Evolutionary conservation across 2,329 filamentous ascomycete species (phyloP).

Genomic region (Curvularia eragrostidis): DNA sequence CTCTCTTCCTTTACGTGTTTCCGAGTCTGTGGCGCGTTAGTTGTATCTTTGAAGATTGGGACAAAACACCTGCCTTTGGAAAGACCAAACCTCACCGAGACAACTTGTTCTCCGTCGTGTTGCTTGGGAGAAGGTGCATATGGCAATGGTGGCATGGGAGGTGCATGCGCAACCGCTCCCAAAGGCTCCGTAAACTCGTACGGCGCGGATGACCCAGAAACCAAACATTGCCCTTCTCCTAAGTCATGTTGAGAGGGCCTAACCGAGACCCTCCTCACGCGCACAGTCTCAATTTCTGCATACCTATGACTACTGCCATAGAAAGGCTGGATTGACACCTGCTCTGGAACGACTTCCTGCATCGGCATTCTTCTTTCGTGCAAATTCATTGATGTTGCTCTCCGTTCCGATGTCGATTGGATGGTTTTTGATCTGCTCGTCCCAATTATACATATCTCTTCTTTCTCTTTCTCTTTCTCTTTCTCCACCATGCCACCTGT

Average conservation of each 20-base stretch:
- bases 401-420: not conserved
- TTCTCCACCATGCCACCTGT: too few species aligned
- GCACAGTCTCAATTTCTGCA: too few species aligned
- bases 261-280: too few species aligned
- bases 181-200: not conserved
- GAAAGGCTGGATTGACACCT: too few species aligned
- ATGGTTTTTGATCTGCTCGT: not conserved
- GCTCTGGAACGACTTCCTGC: too few species aligned
- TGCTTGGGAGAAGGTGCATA: not conserved
- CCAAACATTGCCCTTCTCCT: too few species aligned
- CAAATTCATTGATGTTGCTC: not conserved
- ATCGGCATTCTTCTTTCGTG: too few species aligned
- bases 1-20: too few species aligned
- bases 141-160: not conserved
- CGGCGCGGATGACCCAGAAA: not conserved
- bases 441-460: not conserved
- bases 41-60: not conserved
- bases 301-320: too few species aligned
- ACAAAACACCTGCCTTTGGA: not conserved
- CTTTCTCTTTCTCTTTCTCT: too few species aligned
- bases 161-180: not conserved
- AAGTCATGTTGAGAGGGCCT: too few species aligned
- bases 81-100: not conserved
- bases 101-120: not conserved
- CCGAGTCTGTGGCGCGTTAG: not conserved